phyloP scores from a whole-genome alignment of 2,329 filamentous ascomycete genomes.

The Clonostachys byssicola region DNA sequence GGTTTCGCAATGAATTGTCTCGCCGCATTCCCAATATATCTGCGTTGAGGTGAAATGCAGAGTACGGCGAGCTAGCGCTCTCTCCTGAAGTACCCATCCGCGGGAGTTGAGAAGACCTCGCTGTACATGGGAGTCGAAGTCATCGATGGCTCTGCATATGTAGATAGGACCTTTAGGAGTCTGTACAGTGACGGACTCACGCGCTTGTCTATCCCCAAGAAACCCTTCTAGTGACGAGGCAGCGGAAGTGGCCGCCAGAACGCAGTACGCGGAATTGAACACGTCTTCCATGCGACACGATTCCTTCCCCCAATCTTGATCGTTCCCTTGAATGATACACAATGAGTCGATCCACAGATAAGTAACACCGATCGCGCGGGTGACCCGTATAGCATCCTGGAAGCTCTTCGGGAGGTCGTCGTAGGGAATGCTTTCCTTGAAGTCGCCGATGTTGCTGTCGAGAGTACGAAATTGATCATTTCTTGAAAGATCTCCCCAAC shows the following conservation, averaged over 20 bases:
- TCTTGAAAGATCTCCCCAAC: not conserved
- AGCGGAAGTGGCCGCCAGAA: not conserved
- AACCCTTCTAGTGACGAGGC: not conserved
- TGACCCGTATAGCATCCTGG: not conserved
- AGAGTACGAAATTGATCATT: not conserved
- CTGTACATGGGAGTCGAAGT: not conserved
- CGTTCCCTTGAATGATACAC: slow-evolving; percentile 24
- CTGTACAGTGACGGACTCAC: not conserved
- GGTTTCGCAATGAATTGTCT: not conserved
- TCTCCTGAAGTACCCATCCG: not conserved
- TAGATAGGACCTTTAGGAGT: not conserved
- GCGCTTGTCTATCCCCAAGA: not conserved
- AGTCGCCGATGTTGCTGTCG: not conserved
- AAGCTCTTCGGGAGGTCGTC: not conserved
- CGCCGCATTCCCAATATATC: not conserved
- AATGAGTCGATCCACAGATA: slow-evolving; percentile 32
- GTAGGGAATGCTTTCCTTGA: not conserved
- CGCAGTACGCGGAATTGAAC: not conserved
- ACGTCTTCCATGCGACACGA: slow-evolving; percentile 13
- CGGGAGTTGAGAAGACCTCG: not conserved
- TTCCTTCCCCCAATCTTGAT: slow-evolving; percentile 15
- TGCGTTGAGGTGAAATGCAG: not conserved
- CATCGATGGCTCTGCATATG: not conserved
- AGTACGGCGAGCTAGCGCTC: not conserved
- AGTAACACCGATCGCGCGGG: slow-evolving; percentile 7